Conservation (phyloP, 306 rosid genomes). For the Cercis canadensis region DNA sequence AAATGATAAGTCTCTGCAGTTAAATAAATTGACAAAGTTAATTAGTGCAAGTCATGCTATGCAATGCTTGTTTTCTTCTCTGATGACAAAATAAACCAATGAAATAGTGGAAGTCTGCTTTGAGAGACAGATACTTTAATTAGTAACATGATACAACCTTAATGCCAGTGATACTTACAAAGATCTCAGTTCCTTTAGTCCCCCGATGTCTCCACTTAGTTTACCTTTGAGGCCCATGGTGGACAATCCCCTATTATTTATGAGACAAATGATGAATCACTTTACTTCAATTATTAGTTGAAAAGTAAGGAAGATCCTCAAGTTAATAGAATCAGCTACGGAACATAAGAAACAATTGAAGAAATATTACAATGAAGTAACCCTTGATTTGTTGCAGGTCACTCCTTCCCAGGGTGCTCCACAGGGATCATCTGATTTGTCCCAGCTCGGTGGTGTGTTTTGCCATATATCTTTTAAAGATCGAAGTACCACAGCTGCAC, state of each 20-base stretch:
- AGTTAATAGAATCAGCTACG: neutral
- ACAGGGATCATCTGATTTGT: constrained; percentile 74
- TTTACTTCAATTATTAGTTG: constrained; percentile 3
- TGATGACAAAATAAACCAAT: neutral
- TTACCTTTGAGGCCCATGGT: constrained; percentile 74
- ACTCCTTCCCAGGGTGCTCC: constrained; percentile 90
- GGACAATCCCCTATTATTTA: constrained; percentile 66
- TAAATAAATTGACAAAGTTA: constrained; percentile 30
- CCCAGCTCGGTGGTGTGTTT: constrained; percentile 89
- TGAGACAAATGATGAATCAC: neutral
- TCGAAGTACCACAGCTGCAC: constrained; percentile 65
- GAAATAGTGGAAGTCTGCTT: neutral
- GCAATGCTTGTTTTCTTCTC: constrained; percentile 13
- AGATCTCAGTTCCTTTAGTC: constrained; percentile 66
- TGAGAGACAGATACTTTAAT: no score
- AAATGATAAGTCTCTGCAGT: constrained; percentile 77
- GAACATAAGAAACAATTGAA: constrained; percentile 21
- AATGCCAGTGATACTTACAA: constrained; percentile 67
- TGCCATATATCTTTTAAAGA: constrained; percentile 68
- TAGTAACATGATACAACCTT: constrained; percentile 13
- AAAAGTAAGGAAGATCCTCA: no score
- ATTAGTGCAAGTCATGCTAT: constrained; percentile 21
- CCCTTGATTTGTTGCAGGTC: constrained; percentile 71
- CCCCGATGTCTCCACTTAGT: constrained; percentile 71
- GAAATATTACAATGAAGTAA: constrained; percentile 76